Evolutionary conservation across 1,284 basidiomycete genomes (phyloP), one percentile per base, ranked within the genome.

Genomic region (Marasmius sp.): DNA sequence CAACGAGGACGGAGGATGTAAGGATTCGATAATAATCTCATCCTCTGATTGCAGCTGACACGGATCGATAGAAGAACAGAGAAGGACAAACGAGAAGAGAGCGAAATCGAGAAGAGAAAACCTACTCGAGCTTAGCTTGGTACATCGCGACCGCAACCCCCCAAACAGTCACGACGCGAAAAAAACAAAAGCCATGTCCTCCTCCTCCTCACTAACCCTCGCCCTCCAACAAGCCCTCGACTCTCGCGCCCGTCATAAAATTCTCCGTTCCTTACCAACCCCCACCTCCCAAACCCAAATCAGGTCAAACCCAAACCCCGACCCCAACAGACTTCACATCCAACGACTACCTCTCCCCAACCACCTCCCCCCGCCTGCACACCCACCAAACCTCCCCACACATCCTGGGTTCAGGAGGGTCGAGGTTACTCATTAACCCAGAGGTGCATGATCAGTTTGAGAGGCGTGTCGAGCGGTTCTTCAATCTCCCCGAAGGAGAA

Each of bases 291-390:
- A n/a, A n/a, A n/a, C n/a, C n/a, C n/a, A n/a, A n/a, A n/a, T n/a
- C n/a, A n/a, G n/a, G 2, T 27, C 27, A 2, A 27, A 27, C 27
- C 27, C 27, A 2, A 27, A 70, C 74, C n/a, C n/a, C n/a, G n/a
- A n/a, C n/a, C n/a, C n/a, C n/a, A n/a, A n/a, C n/a, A 63, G 94
- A 97, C 73, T 95, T 96, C 74, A n/a, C 84, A 38, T 92, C 93
- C 12, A 98, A 98, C 76, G 96, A 98, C 78, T 98, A 98, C 75
- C 89, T 98, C 62, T 95, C 94, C 0, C 82, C 98, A 27, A 81
- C 94, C 0, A 76, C 79, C 3, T 92, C 88, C 0, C 65, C 79
- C 0, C 65, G 69, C 16, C 81, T 97, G 7, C 86, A 88, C 49
- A 50, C 71, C 0, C 80, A 95, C 1, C 62, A 74, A 3, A 59